Base-by-base conservation (phyloP, 225 moss, liverwort and hornwort species). In the Anthoceros angustus region DNA sequence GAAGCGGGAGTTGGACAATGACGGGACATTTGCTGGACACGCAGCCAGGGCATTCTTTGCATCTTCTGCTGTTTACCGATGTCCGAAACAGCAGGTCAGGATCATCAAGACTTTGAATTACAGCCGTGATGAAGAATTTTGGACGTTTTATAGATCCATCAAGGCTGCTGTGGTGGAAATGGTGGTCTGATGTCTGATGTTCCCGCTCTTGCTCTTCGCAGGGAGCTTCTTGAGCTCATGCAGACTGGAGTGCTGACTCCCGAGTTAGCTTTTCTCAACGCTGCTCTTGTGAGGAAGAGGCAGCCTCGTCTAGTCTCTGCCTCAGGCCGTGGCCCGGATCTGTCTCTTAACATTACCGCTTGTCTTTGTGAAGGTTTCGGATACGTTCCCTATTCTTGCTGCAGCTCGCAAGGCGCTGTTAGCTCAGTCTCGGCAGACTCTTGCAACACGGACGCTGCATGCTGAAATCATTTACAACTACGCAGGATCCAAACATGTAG, bases 401-500 rank as follows among this genome's bases (percentile, higher is more conserved):
- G 95, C 95, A 43, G 91, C 91, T 41, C 95, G 91, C 71, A 95
- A 95, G 75, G 79, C 88, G 11, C 77, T 95, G 64, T 72, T 86
- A 23, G 78, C 85, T 18, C 80, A 88, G 49, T 77, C 83, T 62
- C 73, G 83, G 43, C 77, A 77, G 39, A 81, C 69, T 42, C 83
- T 88, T 71, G 83, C 77, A 40, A 88, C 88, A 40, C 83, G 95
- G 69, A 85, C 88, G 32, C 74, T 95, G 41, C 95, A 95, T 43
- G 85, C 95, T 23, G 91, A 95, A 78, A 88, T 95, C 11, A 88
- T 95, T 62, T 88, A 83, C 82, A 95, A 95, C 72, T 91, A 91
- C 64, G 91, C 95, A 46, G 91, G 91, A 42, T 95, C 95, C 64
- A 95, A 95, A 76, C 95, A 95, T 72, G 95, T 92, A n/a, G 89